phyloP scores from a whole-genome alignment of 345 rosid species.

The Hibiscus syriacus region DNA sequence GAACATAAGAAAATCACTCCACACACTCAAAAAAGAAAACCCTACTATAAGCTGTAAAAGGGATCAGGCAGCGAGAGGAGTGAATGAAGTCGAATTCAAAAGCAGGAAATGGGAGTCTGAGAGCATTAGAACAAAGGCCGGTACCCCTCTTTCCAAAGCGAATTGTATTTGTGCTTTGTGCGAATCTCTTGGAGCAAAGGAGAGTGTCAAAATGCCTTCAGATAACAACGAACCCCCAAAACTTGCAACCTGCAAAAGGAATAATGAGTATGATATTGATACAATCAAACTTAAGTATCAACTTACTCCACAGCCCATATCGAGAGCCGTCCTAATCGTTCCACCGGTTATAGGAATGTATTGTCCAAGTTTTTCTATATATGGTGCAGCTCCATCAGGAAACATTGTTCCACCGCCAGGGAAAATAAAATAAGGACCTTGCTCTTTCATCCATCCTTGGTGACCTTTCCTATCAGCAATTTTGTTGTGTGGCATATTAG shows the following conservation, averaged over 20 bases:
- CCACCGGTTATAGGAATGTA: constrained; percentile 69
- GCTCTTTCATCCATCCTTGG: constrained; percentile 98
- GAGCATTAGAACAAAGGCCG: constrained; percentile 98
- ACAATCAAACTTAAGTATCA: neutral
- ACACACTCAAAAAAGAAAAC: constrained; percentile 10
- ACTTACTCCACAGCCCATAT: constrained; percentile 98
- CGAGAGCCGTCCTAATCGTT: constrained; percentile 88
- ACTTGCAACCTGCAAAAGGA: constrained; percentile 72
- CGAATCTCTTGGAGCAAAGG: constrained; percentile 97
- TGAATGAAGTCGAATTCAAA: constrained; percentile 81
- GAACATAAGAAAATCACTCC: neutral
- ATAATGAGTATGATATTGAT: neutral
- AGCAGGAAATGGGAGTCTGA: constrained; percentile 91
- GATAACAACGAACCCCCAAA: constrained; percentile 77
- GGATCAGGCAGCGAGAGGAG: constrained; percentile 90
- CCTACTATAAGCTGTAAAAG: constrained; percentile 95
- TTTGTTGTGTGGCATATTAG: constrained; percentile 93
- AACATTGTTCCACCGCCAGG: constrained; percentile 99
- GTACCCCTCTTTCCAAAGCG: constrained; percentile 94
- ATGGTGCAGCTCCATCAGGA: constrained; percentile 84
- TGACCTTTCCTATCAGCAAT: constrained; percentile 98
- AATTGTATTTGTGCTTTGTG: constrained; percentile 97
- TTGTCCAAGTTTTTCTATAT: constrained; percentile 79
- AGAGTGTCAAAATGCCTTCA: constrained; percentile 62
- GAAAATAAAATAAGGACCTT: constrained; percentile 70